These are phyloP conservation scores for Chiua virens DNA, from an alignment of 768 basidiomycete species.

Conservation along the genomic window DNA sequence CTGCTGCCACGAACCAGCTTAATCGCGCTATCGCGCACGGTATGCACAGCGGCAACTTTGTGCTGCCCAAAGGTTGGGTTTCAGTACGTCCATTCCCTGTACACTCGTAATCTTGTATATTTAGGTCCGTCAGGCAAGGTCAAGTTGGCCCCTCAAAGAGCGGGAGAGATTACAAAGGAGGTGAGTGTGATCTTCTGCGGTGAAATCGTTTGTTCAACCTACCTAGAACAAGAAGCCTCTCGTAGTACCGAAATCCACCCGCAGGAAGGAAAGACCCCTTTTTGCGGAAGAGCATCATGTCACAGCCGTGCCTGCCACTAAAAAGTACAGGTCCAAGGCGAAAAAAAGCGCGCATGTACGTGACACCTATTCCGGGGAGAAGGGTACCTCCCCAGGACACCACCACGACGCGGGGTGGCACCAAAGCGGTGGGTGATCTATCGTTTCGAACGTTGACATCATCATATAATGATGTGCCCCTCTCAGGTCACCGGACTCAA, in stretches of 20 bases:
- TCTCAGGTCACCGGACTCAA: constrained; percentile 7
- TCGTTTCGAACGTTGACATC: neutral
- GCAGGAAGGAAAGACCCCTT: neutral
- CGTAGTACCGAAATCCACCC: neutral
- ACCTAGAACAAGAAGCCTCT: constrained; percentile 15
- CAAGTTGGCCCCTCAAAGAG: constrained; percentile 19
- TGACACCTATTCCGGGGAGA: constrained; percentile 6
- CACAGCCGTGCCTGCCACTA: constrained; percentile 7
- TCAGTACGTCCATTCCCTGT: neutral
- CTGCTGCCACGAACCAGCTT: constrained; percentile 46
- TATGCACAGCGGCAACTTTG: constrained; percentile 49
- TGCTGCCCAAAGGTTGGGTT: constrained; percentile 52
- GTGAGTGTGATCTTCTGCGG: neutral
- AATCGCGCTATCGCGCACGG: constrained; percentile 57
- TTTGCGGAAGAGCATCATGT: neutral
- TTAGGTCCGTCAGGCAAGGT: constrained; percentile 30
- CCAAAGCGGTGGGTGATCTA: constrained; percentile 8
- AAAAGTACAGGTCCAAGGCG: constrained; percentile 24
- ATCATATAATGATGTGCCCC: neutral
- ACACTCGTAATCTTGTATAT: neutral
- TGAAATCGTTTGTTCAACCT: neutral
- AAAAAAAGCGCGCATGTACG: constrained; percentile 20
- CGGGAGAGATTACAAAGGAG: constrained; percentile 12
- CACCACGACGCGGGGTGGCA: neutral
- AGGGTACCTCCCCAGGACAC: constrained; percentile 7